phyloP scores from a whole-genome alignment of 139 green algal genomes.

The Closterium sp. region DNA sequence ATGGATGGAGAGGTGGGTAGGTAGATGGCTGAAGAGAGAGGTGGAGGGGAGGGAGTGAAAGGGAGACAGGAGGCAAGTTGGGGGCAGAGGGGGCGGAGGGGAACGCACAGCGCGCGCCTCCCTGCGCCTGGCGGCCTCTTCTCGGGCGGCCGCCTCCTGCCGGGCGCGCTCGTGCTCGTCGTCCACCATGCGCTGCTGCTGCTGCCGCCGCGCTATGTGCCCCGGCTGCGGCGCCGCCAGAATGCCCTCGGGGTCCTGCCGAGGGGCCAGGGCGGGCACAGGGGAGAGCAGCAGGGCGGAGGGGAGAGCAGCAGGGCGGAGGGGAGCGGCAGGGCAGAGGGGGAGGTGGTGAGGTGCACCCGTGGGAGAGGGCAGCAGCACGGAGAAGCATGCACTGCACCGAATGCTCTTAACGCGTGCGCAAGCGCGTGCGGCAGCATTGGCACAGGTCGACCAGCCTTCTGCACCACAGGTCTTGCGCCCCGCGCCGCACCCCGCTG shows the following conservation, averaged over 20 bases:
- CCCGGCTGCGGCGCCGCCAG: slow-evolving; percentile 24
- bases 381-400: not conserved
- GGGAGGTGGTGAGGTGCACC: not conserved
- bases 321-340: too few relatives aligned
- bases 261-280: not conserved
- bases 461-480: too few relatives aligned
- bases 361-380: not conserved
- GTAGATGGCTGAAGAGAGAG: too few relatives aligned
- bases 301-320: not conserved
- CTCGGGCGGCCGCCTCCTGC: not conserved
- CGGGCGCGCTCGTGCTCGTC: not conserved
- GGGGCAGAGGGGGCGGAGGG: not conserved
- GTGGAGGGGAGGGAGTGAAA: not conserved
- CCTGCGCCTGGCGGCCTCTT: slow-evolving; percentile 5
- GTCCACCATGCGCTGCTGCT: slow-evolving; percentile 16
- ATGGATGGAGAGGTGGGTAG: too few relatives aligned
- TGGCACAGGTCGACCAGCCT: too few relatives aligned
- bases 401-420: not conserved
- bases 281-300: not conserved
- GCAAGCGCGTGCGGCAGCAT: too few relatives aligned
- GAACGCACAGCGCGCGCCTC: slow-evolving; percentile 10
- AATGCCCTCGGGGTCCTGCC: slow-evolving; percentile 42
- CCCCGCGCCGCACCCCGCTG: too few relatives aligned
- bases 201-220: slow-evolving; percentile 23
- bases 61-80: not conserved